A percentile compares a stretch with the other conserved stretches of the same genome.
These are phyloP conservation scores for Fusarium nurragi DNA, from an alignment of 2,329 filamentous ascomycete genomes.

Conservation along the genomic window DNA sequence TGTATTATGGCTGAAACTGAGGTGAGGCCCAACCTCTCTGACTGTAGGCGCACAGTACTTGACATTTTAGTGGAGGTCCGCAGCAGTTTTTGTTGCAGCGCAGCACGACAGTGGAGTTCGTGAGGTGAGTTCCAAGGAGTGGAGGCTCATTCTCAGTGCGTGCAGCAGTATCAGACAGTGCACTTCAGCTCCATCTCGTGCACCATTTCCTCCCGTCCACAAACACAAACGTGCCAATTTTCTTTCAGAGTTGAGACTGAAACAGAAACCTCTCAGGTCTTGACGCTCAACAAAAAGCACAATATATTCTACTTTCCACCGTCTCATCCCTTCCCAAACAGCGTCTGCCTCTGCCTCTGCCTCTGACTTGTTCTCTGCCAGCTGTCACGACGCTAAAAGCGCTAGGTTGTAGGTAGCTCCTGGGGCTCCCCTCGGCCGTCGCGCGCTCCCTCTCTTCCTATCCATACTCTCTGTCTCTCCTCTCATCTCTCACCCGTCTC, in stretches of 20 bases:
- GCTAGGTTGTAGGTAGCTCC: constrained; percentile 13
- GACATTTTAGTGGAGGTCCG: constrained; percentile 18
- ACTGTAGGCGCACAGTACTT: constrained; percentile 6
- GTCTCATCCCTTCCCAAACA: not conserved
- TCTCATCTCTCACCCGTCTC: not conserved
- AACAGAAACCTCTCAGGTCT: not conserved
- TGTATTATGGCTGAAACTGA: constrained; percentile 13
- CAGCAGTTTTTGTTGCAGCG: no score
- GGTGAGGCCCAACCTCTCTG: constrained; percentile 15
- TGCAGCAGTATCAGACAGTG: constrained; percentile 19
- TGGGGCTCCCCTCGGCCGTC: constrained; percentile 8
- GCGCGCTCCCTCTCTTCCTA: not conserved
- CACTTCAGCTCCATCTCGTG: not conserved
- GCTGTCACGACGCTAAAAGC: constrained; percentile 33
- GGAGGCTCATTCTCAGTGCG: constrained; percentile 17
- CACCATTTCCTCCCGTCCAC: constrained; percentile 8
- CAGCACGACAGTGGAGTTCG: constrained; percentile 2
- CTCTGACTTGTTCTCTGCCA: constrained; percentile 27
- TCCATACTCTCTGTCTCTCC: not conserved
- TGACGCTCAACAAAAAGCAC: not conserved
- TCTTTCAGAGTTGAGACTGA: not conserved
- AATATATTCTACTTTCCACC: not conserved
- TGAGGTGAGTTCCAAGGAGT: not conserved
- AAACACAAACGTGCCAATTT: not conserved
- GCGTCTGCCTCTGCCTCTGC: constrained; percentile 11